Percentiles rank a stretch among this genome's conserved stretches.
Conservation (phyloP, 2,329 filamentous ascomycete species). For the Dryadomyces quercus-mongolicae region DNA sequence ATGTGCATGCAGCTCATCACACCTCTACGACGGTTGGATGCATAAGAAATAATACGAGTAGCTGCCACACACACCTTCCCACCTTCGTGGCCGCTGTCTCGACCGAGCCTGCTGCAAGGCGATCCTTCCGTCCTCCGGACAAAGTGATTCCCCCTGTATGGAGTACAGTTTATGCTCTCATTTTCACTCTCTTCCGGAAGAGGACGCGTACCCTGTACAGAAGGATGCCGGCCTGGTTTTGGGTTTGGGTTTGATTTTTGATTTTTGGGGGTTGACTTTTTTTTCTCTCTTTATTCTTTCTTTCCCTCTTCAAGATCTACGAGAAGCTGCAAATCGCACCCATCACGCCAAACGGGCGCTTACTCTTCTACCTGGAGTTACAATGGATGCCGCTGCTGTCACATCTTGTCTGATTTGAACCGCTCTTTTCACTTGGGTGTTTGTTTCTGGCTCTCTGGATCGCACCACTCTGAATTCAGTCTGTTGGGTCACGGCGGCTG, state of each 20-base stretch:
- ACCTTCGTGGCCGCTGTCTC: not conserved
- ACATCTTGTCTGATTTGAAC: not conserved
- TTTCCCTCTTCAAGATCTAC: not conserved
- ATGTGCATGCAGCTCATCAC: constrained; percentile 1
- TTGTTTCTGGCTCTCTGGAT: not conserved
- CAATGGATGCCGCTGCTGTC: not conserved
- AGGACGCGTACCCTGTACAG: no score
- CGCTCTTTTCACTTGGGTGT: not conserved
- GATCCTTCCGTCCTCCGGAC: no score
- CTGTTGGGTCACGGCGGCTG: not conserved
- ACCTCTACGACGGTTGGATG: not conserved
- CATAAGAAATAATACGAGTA: not conserved
- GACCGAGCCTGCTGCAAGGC: not conserved
- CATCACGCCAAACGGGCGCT: not conserved
- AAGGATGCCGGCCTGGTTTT: no score
- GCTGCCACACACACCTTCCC: not conserved
- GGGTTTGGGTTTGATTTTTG: no score
- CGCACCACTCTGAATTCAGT: not conserved
- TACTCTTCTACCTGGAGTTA: not conserved
- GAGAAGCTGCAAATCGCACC: not conserved
- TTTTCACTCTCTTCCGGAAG: no score
- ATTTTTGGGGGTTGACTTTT: not conserved
- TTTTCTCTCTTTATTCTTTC: not conserved
- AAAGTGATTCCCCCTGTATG: no score
- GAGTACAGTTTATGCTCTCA: no score